A percentile compares a stretch with the other conserved stretches of the same genome.
Conservation (phyloP, 2,329 filamentous ascomycete species). For the Fonsecaea multimorphosa region DNA sequence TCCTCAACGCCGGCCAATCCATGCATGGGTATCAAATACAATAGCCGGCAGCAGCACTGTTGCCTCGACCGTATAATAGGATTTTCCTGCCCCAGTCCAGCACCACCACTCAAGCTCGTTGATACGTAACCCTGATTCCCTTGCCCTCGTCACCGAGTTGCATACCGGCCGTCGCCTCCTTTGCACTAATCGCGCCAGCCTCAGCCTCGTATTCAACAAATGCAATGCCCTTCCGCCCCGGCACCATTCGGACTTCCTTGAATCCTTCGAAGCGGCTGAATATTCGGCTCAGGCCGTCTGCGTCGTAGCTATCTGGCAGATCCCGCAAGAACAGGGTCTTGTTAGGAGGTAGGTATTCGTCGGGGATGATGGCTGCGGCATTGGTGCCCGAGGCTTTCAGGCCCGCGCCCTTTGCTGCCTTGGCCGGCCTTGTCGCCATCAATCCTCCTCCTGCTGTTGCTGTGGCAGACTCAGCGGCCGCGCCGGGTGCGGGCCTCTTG, state of each 20-base stretch:
- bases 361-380: constrained; percentile 78
- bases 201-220: constrained; percentile 97
- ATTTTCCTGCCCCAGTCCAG: constrained; percentile 8
- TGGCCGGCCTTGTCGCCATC: constrained; percentile 52
- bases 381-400: constrained; percentile 76
- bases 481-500: constrained; percentile 65
- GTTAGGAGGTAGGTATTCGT: constrained; percentile 97
- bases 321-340: constrained; percentile 96
- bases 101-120: constrained; percentile 70
- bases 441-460: constrained; percentile 48
- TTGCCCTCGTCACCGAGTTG: constrained; percentile 74
- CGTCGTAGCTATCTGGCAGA: constrained; percentile 82
- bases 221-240: constrained; percentile 83
- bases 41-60: constrained; percentile 16
- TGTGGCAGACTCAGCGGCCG: constrained; percentile 46
- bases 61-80: constrained; percentile 1
- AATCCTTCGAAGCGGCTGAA: constrained; percentile 94
- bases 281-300: constrained; percentile 77
- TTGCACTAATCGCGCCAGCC: constrained; percentile 85
- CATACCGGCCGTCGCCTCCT: constrained; percentile 90
- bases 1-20: constrained; percentile 17
- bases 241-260: constrained; percentile 87
- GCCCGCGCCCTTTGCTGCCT: constrained; percentile 72
- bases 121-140: constrained; percentile 93
- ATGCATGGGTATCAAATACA: constrained; percentile 34